Percentiles rank a stretch among this genome's conserved stretches.
Evolutionary conservation across 306 rosid species (phyloP).

Genomic region (Inga laurina): DNA sequence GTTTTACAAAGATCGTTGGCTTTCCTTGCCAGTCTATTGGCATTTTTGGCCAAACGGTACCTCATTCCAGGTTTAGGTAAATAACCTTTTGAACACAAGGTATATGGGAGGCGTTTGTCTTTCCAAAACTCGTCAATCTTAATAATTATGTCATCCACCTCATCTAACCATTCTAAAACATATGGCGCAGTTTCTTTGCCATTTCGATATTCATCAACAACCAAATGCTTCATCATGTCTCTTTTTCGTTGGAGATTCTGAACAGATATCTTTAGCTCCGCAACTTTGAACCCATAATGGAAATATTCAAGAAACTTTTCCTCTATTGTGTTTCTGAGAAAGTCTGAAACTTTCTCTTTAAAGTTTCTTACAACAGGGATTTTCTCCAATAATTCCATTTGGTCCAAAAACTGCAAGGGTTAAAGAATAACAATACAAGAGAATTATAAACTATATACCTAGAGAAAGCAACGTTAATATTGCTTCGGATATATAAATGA

Average conservation of each 20-base stretch:
- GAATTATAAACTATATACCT: not conserved
- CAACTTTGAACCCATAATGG: not conserved
- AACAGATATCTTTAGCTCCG: not conserved
- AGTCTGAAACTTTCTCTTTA: not conserved
- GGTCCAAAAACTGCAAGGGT: not conserved
- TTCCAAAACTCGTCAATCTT: not conserved
- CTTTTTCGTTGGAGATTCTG: not conserved
- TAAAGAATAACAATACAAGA: not conserved
- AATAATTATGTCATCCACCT: not conserved
- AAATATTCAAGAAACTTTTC: not conserved
- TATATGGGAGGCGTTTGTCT: not conserved
- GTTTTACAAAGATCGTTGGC: not conserved
- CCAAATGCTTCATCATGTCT: not conserved
- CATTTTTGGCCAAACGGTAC: not conserved
- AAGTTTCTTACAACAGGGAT: not conserved
- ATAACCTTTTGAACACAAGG: not conserved
- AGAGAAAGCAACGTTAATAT: not conserved
- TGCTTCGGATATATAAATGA: no score
- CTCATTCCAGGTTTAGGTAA: not conserved
- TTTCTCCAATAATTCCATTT: not conserved
- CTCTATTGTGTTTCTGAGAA: not conserved
- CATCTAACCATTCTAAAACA: not conserved
- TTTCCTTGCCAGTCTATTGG: not conserved
- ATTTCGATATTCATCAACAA: constrained; percentile 1
- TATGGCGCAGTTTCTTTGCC: not conserved